Evolutionary conservation across 2,329 filamentous ascomycete genomes (phyloP), one percentile per base, ranked within the genome.

Genomic region (Cercospora janseana): DNA sequence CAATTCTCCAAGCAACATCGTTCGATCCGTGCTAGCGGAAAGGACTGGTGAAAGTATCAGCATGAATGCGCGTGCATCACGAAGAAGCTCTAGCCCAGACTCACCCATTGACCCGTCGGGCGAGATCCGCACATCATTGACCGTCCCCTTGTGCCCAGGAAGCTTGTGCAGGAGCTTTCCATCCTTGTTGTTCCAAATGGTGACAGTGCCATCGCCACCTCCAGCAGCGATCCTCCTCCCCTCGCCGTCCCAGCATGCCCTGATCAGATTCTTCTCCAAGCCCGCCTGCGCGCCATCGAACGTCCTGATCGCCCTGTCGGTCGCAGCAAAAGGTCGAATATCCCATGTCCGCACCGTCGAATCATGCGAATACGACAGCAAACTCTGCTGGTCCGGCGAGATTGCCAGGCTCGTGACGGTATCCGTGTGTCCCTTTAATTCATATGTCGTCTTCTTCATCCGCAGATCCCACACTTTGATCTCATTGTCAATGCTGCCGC

Each of bases 391-490:
- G 68, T 98, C 92, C 0, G 93, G 92, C 2, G 92, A 96, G n/a
- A 97, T 81, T 46, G 87, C 79, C 38, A 98, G 76, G 9, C 90
- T 95, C 3, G 91, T 95, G 56, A 98, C 78, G 0, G 92, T 97
- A 66, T 98, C 93, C 46, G 83, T 86, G 68, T 98, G 93, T 0
- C 93, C 93, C 9, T 87, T 72, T 78, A 98, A 85, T 1, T 86
- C 86, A 70, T 97, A 96, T 4, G 89, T 83, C 2, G 94, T 81
- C 5, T 86, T 81, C 70, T 94, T 90, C 75, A 95, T 97, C 59
- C 93, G 83, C 65, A 97, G 73, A 70, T 98, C 93, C 92, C 93
- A 98, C 15, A 95, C 91, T 63, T 91, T 89, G 68, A 98, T 95
- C 62, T 94, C 90, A 66, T 97, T 96, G 72, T 97, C 93, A 60